Evolutionary conservation across 345 rosid species (phyloP), one percentile per base, ranked within the genome.

Genomic region (Sapria himalayana): DNA sequence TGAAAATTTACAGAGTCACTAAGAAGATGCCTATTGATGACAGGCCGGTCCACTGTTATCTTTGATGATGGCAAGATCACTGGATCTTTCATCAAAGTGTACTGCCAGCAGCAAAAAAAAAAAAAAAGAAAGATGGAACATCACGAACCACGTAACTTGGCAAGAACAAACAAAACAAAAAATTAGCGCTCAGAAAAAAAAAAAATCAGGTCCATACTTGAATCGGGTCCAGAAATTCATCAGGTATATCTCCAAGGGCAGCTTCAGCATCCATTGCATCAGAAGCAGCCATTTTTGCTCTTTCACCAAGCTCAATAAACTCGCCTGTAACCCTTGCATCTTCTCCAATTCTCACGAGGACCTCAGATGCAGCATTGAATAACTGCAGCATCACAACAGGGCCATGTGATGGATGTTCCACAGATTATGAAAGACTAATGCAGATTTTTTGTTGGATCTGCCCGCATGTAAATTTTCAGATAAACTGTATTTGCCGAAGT

Each of bases 201-300:
- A n/a, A 19, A 18, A 20, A 37, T 6, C 33, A 12, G 18, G 21
- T 22, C 33, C 44, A 49, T 72, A 73, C 92, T 55, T 79, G 92
- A 53, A 79, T 79, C 36, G 92, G 99, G 50, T 91, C 99, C n/a
- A 91, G 95, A 72, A 80, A 91, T 62, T 84, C 99, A 15, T 91
- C 99, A 0, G 95, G 99, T 54, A 74, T 71, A 42, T 86, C 97
- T 47, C 99, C 95, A 10, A 91, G 93, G 41, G 73, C 50, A 48
- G 81, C 95, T 71, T 91, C 99, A 41, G 95, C 52, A 33, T 91
- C 95, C 92, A 80, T 66, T 46, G 95, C 99, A 64, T 74, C 93
- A 11, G 92, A 65, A 11, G 95, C 99, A 34, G 99, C 95, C 59
- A 67, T 68, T 71, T 73, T 80, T 43, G 81, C 85, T 61, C 63